Base-by-base conservation (phyloP, 257 asterid genomes). In the Catharanthus roseus region DNA sequence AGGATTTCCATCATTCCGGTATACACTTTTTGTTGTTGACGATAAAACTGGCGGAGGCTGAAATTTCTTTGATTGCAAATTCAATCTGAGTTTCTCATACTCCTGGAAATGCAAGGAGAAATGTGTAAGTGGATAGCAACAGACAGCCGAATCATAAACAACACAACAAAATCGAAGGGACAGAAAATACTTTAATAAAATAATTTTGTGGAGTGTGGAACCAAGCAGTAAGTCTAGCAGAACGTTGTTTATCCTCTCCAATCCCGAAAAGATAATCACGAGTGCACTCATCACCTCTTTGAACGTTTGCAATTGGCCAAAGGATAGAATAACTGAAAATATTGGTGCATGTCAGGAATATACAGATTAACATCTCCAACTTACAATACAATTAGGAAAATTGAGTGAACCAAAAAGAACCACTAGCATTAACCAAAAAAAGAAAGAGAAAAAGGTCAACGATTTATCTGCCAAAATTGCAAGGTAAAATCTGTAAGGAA, bases 201-300 rank as follows among this genome's bases (percentile, higher is more conserved):
- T 91, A 93, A 80, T 86, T 82, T 74, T 68, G 84, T 65, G 96
- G 97, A 79, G 99, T 93, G 69, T 85, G 93, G 84, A 93, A 93
- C 99, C 99, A 91, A 61, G 99, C 97, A 82, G 96, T 91, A 70
- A 91, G 96, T 83, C 99, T 87, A 77, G 97, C 90, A 76, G 97
- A 91, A 38, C 99, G 95, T 73, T 93, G 99, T 77, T 82, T 87
- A 70, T 89, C 89, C 84, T 93, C 99, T 68, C 96, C 96, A 31
- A 93, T 88, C 78, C 97, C 96, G 74, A 79, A 82, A 75, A 93
- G 87, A 77, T 79, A 93, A 83, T 93, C 96, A 28, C 93, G 89
- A 74, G 89, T 88, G 90, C 99, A 93, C 78, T 91, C 99, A 39
- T 88, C 95, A 74, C 90, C 92, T 72, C 72, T 85, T 76, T 65